Conservation (phyloP, 345 rosid genomes). For the Erodium maritimum region DNA sequence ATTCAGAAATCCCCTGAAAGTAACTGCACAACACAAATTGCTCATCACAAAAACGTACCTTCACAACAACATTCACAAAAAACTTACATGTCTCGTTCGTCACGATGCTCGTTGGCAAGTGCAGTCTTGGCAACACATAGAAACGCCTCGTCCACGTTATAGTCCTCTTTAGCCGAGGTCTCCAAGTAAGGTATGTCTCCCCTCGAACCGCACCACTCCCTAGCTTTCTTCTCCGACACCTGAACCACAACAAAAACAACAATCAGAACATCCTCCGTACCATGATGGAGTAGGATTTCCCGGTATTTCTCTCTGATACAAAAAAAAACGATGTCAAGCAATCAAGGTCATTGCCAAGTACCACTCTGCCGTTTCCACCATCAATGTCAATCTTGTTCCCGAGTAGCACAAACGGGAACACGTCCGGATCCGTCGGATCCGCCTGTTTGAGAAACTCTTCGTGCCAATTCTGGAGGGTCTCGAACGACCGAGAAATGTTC, state of each 20-base stretch:
- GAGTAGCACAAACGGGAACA: slow-evolving; percentile 56
- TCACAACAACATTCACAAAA: neutral
- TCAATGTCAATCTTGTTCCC: slow-evolving; percentile 74
- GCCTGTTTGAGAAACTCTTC: slow-evolving; percentile 79
- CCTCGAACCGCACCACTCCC: slow-evolving; percentile 62
- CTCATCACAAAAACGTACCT: neutral
- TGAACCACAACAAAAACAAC: slow-evolving; percentile 9
- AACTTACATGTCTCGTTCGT: slow-evolving; percentile 40
- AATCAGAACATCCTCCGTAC: no score
- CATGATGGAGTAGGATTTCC: no score
- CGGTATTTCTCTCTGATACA: no score
- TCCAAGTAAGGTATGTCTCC: slow-evolving; percentile 62
- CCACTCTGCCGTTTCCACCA: slow-evolving; percentile 66
- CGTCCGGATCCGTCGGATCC: slow-evolving; percentile 39
- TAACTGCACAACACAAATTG: slow-evolving; percentile 38
- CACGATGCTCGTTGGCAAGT: slow-evolving; percentile 32
- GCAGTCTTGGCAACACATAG: slow-evolving; percentile 47
- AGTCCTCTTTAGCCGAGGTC: slow-evolving; percentile 74
- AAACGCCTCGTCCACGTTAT: slow-evolving; percentile 71
- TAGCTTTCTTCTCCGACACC: slow-evolving; percentile 62
- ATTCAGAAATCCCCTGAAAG: slow-evolving; percentile 36
- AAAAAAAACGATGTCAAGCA: no score
- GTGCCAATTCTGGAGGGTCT: slow-evolving; percentile 57
- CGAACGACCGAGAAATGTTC: slow-evolving; percentile 44
- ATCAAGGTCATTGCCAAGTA: no score